Evolutionary conservation across 148 eudicot genomes (phyloP).

Genomic region (Beta vulgaris): DNA sequence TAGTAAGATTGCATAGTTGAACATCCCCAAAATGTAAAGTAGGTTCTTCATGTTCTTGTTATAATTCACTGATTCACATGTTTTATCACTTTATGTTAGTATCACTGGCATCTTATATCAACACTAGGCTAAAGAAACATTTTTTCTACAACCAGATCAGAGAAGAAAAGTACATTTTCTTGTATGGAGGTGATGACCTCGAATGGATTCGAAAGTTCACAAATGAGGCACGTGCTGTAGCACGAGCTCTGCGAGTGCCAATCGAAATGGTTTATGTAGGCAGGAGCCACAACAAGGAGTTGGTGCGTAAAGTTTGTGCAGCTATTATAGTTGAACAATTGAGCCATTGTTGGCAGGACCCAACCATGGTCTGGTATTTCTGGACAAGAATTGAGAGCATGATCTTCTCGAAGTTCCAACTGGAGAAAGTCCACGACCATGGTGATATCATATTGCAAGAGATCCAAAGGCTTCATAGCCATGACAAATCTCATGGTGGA

Average conservation of each 20-base stretch:
- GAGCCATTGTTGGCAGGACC: slow-evolving; percentile 51
- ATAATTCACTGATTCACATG: no score
- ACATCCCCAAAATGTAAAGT: not conserved
- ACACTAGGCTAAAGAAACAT: not conserved
- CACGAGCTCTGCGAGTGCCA: slow-evolving; percentile 26
- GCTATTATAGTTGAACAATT: slow-evolving; percentile 35
- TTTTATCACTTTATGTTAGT: not conserved
- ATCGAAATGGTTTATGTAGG: slow-evolving; percentile 51
- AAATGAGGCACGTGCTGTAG: slow-evolving; percentile 25
- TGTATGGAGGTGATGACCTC: slow-evolving; percentile 51
- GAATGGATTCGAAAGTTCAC: slow-evolving; percentile 46
- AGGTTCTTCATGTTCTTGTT: not conserved
- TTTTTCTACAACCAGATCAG: slow-evolving; percentile 27
- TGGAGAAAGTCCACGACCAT: slow-evolving; percentile 31
- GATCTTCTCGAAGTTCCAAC: slow-evolving; percentile 58
- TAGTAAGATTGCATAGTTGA: not conserved
- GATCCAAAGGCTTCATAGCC: slow-evolving; percentile 39
- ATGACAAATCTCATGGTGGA: slow-evolving; percentile 32
- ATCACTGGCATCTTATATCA: not conserved
- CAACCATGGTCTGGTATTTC: slow-evolving; percentile 48
- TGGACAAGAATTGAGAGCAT: slow-evolving; percentile 69
- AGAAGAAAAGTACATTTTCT: slow-evolving; percentile 41
- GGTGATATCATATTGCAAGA: slow-evolving; percentile 34
- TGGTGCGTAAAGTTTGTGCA: slow-evolving; percentile 26
- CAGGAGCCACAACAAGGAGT: slow-evolving; percentile 32